Base-by-base conservation (phyloP, 768 basidiomycete genomes). In the Mycena indigotica region DNA sequence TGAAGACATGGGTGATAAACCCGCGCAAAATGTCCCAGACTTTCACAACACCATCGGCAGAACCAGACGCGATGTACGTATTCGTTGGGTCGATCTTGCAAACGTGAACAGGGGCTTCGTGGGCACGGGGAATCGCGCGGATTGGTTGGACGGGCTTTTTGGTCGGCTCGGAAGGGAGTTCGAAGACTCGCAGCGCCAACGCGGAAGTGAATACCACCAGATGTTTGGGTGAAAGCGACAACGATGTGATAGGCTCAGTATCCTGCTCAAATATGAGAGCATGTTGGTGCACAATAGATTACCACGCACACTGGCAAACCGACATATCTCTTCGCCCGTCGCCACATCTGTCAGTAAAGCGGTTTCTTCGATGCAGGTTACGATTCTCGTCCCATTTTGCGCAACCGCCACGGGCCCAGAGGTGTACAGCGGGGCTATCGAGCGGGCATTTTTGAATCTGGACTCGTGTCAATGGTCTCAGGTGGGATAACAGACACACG, bases 1-100 rank as follows among this genome's bases (percentile, higher is more conserved):
- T 91, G 80, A 96, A 94, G 13, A 95, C 81, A 71, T 99, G 97
- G 0, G 97, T 99, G 28, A 91, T 84, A 69, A 88, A 95, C 29
- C 94, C 95, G 24, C 87, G 87, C 3, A 80, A 73, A 45, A 95
- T 86, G 70, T 97, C 89, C 95, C 95, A 98, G 10, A 99, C 93
- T 77, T 98, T 98, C 44, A 98, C 97, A 28, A 92, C 82, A 23
- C 97, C 96, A 63, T 99, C 97, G 5, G 96, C 93, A 12, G 96
- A 91, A 1, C 97, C 97, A 17, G 95, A 96, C 5, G 97, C 97
- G 62, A 98, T 82, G 63, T 96, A 89, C 2, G 90, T 88, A 2
- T 91, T 93, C 8, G 91, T 91, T 17, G 88, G 92, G 75, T 93
- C 95, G 15, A 84, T 73, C 61, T 81, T 84, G 67, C 91, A 92